Evolutionary conservation across 192 early-diverging fungal genomes (phyloP).

Genomic region (Coemansia guatemalensis): DNA sequence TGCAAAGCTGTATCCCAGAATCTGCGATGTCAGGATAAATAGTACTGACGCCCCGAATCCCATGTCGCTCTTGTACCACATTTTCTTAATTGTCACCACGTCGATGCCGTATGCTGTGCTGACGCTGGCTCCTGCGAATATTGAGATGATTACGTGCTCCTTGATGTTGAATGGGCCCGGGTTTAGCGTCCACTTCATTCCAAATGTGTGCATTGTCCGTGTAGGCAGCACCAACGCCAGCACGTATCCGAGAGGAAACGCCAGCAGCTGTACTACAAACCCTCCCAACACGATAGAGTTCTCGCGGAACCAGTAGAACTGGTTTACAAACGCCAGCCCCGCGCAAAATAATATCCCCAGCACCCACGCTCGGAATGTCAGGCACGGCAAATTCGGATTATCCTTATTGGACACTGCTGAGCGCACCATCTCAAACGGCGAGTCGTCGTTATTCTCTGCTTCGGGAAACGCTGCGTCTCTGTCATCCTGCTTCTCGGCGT

Average conservation of each 20-base stretch:
- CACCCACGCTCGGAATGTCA: slow-evolving; percentile 75
- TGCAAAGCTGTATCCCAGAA: slow-evolving; percentile 68
- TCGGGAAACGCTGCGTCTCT: neutral
- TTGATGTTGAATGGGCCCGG: slow-evolving; percentile 88
- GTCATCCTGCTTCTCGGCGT: slow-evolving; percentile 2
- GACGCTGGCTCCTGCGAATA: slow-evolving; percentile 71
- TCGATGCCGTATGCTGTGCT: slow-evolving; percentile 75
- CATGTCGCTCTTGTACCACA: slow-evolving; percentile 69
- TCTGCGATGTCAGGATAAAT: slow-evolving; percentile 69
- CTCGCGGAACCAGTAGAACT: slow-evolving; percentile 85
- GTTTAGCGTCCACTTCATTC: slow-evolving; percentile 64
- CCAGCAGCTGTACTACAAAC: slow-evolving; percentile 71
- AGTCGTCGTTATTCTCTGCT: slow-evolving; percentile 36
- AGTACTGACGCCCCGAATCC: slow-evolving; percentile 64
- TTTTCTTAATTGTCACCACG: slow-evolving; percentile 65
- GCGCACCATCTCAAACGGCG: slow-evolving; percentile 72
- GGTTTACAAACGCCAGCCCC: slow-evolving; percentile 69
- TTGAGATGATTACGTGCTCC: slow-evolving; percentile 81
- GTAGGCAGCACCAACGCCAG: slow-evolving; percentile 64
- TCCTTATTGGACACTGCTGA: slow-evolving; percentile 71
- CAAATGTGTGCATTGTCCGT: slow-evolving; percentile 53
- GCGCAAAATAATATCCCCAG: slow-evolving; percentile 67
- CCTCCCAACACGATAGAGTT: slow-evolving; percentile 71
- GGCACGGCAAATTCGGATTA: slow-evolving; percentile 60
- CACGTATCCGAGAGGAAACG: slow-evolving; percentile 72